Evolutionary conservation across 2,329 filamentous ascomycete genomes (phyloP).

Genomic region (Botrytis hyacinthi): DNA sequence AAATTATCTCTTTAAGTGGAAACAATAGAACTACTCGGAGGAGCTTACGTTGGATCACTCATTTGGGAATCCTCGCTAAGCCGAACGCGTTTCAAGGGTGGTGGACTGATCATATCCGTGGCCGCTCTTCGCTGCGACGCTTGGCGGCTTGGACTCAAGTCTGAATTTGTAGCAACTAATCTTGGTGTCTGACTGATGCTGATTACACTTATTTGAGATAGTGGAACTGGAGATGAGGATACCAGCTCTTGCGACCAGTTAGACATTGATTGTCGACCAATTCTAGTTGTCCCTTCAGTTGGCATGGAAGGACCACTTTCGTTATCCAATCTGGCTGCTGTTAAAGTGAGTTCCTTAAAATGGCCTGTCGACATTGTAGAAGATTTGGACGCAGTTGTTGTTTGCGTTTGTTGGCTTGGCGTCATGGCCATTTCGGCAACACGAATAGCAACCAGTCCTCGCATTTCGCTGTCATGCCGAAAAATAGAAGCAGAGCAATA

Average conservation of each 20-base stretch:
- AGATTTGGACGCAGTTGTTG: background rate
- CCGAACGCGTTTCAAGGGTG: conserved; percentile 27
- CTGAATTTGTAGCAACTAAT: background rate
- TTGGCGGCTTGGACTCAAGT: conserved; percentile 24
- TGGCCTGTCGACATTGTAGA: background rate
- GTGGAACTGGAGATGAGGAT: background rate
- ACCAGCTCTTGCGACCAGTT: background rate
- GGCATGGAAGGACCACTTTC: background rate
- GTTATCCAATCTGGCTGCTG: background rate
- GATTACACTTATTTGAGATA: background rate
- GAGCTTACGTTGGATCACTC: background rate
- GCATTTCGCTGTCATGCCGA: conserved; percentile 63
- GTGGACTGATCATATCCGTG: conserved; percentile 22
- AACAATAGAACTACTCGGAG: background rate
- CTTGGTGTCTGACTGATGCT: background rate
- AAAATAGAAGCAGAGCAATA: conserved; percentile 63
- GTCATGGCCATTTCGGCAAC: background rate
- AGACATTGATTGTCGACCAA: no score
- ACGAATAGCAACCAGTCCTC: conserved; percentile 29
- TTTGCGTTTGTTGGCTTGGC: conserved; percentile 12
- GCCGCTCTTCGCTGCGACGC: conserved; percentile 28
- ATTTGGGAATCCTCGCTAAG: conserved; percentile 12
- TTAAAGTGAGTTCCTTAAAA: background rate
- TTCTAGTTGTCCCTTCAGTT: background rate
- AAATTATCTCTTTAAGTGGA: background rate